Evolutionary conservation across 352 stramenopile genomes (phyloP), one percentile per base, ranked within the genome.

Genomic region (Pythium dissimile): DNA sequence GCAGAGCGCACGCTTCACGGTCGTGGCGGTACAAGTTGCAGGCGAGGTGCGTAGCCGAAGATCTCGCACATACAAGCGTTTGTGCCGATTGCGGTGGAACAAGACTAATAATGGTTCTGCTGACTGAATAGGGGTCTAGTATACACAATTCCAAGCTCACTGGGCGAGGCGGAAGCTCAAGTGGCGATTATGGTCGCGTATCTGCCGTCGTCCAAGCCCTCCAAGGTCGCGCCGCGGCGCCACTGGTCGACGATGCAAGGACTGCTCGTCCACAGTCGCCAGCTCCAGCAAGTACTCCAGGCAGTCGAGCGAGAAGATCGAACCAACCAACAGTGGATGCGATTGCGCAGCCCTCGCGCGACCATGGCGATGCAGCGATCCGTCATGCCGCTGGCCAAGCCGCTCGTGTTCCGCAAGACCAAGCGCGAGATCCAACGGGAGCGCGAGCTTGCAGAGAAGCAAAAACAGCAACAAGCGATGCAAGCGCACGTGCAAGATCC

Each of bases 401-500:
- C 59, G 21, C 34, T 67, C 45, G 52, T 57, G 37, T 60, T 67
- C 18, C 50, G 59, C 44, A 67, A 67, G 52, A 67, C 59, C 59
- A 67, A 67, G 59, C 59, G 50, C 12, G 59, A 67, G 31, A 60
- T 67, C 45, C 59, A 67, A 30, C 59, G 59, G 21, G 59, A 67
- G 39, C 58, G 58, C 13, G 58, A 66, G 28, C 44, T 47, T 5
- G 34, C 31, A 0, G 34, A 63, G 37, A 28, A 56, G 28, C 2
- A 49, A 8, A 10, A 44, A 28, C 12, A 32, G 20, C 13, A 30
- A 28, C 13, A 48, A 20, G 20, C n/a, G n/a, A n/a, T n/a, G n/a
- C n/a, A n/a, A n/a, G n/a, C n/a, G n/a, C n/a, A n/a, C n/a, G n/a
- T n/a, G 16, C 9, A 30, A 28, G 18, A 48, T n/a, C n/a, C n/a